Conservation (phyloP, 1,284 basidiomycete genomes). For the Neolentinus lepideus region DNA sequence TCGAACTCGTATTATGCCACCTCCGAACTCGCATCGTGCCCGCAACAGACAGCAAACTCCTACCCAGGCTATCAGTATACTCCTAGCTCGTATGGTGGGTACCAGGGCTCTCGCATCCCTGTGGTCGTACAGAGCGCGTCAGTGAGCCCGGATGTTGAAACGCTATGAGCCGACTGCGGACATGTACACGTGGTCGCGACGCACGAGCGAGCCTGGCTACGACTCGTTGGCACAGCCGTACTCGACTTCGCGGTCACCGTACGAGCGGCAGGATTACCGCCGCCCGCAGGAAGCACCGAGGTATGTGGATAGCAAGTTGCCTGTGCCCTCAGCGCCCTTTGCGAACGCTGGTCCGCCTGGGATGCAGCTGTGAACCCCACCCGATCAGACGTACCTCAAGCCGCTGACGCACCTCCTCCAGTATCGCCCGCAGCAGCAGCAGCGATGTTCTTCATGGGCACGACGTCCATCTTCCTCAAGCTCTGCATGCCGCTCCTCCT, state of each 20-base stretch:
- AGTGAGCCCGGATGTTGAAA: constrained; percentile 26
- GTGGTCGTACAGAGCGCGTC: constrained; percentile 3
- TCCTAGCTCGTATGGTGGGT: not conserved
- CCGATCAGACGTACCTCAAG: constrained; percentile 27
- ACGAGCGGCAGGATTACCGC: not conserved
- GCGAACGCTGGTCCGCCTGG: constrained; percentile 88
- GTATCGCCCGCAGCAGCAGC: not conserved
- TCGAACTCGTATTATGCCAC: not conserved
- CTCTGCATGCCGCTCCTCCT: constrained; percentile 32
- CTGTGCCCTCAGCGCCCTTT: constrained; percentile 62
- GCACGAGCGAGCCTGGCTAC: not conserved
- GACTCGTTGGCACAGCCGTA: not conserved
- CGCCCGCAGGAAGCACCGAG: constrained; percentile 9
- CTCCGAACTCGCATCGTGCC: not conserved
- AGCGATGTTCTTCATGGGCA: constrained; percentile 20
- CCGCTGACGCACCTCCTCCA: constrained; percentile 12
- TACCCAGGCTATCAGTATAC: not conserved
- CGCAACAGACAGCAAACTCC: constrained; percentile 3
- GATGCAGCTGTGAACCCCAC: constrained; percentile 50
- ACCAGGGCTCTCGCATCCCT: not conserved
- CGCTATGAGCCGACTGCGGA: constrained; percentile 8
- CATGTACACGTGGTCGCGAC: not conserved
- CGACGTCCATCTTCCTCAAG: constrained; percentile 27
- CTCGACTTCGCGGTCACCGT: not conserved
- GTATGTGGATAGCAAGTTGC: constrained; percentile 5